Conservation (phyloP, 1,284 basidiomycete genomes). For the Pulveroboletus ridleyi region DNA sequence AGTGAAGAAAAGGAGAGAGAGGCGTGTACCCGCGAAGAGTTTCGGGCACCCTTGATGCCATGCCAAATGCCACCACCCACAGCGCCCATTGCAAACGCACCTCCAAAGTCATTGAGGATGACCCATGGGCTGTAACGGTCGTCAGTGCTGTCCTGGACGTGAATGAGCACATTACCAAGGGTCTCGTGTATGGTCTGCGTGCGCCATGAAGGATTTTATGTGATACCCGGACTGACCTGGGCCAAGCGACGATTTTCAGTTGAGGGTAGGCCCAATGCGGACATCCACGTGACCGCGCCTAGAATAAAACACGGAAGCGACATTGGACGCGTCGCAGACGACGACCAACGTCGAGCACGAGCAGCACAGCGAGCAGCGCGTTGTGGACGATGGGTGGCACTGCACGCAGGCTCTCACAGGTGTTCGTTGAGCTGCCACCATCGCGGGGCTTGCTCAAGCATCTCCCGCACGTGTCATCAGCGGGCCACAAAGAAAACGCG, state of each 20-base stretch:
- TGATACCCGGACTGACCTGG: neutral
- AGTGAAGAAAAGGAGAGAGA: neutral
- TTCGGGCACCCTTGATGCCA: slow-evolving; percentile 97
- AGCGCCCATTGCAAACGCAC: slow-evolving; percentile 95
- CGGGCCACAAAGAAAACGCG: slow-evolving; percentile 61
- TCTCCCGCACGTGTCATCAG: slow-evolving; percentile 40
- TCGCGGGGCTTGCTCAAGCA: slow-evolving; percentile 38
- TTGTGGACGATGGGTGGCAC: slow-evolving; percentile 30
- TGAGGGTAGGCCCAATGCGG: slow-evolving; percentile 33
- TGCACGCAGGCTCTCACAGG: slow-evolving; percentile 46
- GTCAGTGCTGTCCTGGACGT: slow-evolving; percentile 4
- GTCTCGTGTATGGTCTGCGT: slow-evolving; percentile 93
- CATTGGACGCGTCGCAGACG: slow-evolving; percentile 30
- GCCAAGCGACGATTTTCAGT: slow-evolving; percentile 33
- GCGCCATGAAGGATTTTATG: slow-evolving; percentile 57
- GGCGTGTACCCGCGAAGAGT: slow-evolving; percentile 82
- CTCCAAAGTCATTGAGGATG: slow-evolving; percentile 98
- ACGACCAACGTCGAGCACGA: slow-evolving; percentile 24
- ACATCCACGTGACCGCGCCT: slow-evolving; percentile 37
- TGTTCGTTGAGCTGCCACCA: slow-evolving; percentile 65
- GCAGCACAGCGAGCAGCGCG: slow-evolving; percentile 15
- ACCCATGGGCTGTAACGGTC: slow-evolving; percentile 87
- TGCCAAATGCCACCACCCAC: slow-evolving; percentile 99
- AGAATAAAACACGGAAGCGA: slow-evolving; percentile 24
- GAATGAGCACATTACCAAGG: slow-evolving; percentile 65